These are phyloP conservation scores for Scheffersomyces stipitis DNA, from an alignment of 805 yeast species.

Conservation along the genomic window DNA sequence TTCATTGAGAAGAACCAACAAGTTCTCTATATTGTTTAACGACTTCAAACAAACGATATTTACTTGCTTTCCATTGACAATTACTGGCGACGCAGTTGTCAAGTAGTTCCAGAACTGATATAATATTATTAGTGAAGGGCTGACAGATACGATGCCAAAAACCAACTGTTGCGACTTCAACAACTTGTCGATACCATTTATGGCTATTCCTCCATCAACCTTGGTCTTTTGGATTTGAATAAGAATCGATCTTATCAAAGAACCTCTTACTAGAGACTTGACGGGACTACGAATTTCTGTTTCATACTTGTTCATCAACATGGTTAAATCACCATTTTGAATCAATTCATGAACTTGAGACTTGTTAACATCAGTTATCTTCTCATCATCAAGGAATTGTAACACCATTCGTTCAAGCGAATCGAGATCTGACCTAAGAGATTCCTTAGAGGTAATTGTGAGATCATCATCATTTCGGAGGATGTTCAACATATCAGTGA, in stretches of 20 bases:
- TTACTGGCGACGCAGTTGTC: slow-evolving; percentile 27
- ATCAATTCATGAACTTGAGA: slow-evolving; percentile 48
- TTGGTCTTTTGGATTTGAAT: slow-evolving; percentile 95
- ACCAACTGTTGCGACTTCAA: slow-evolving; percentile 89
- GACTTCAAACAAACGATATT: slow-evolving; percentile 39
- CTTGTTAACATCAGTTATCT: slow-evolving; percentile 13
- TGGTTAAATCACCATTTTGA: slow-evolving; percentile 72
- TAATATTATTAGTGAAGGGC: slow-evolving; percentile 69
- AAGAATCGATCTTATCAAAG: slow-evolving; percentile 70
- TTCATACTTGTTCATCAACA: slow-evolving; percentile 81
- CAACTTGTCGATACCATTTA: slow-evolving; percentile 86
- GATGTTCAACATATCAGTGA: slow-evolving; percentile 68
- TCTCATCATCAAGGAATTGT: slow-evolving; percentile 53
- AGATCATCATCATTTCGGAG: slow-evolving; percentile 84
- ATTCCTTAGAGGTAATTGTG: slow-evolving; percentile 76
- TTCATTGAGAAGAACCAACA: slow-evolving; percentile 28
- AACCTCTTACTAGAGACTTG: slow-evolving; percentile 62
- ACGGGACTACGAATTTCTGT: slow-evolving; percentile 69
- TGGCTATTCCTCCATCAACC: slow-evolving; percentile 90
- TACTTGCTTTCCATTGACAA: slow-evolving; percentile 29
- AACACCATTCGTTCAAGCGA: slow-evolving; percentile 87
- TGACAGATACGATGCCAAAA: slow-evolving; percentile 87
- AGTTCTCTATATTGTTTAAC: slow-evolving; percentile 59
- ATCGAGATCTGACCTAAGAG: slow-evolving; percentile 72
- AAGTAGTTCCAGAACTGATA: slow-evolving; percentile 47